Base-by-base conservation (phyloP, 805 yeast species). In the Yarrowia alimentaria region DNA sequence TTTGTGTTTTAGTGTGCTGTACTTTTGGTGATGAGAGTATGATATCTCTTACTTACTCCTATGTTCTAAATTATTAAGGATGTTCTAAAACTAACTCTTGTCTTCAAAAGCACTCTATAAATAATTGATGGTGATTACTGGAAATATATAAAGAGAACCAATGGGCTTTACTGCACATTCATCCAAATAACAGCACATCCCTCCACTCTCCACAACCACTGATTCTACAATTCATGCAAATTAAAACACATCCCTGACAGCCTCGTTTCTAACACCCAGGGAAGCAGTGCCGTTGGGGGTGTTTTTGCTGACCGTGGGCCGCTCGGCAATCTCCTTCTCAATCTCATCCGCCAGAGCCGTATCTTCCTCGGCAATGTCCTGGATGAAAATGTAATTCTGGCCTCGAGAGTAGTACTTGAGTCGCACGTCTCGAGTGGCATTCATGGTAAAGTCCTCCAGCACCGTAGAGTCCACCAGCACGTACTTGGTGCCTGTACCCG, bases 401-500 rank as follows among this genome's bases (percentile, higher is more conserved):
- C 74, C 76, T 24, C 73, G 55, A 0, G 71, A 68, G 53, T 71
- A 77, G 55, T 75, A 77, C 32, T 70, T 69, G 1, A 77, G 74
- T 2, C 20, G 30, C 22, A 67, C 64, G 29, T 65, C 64, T 13
- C 73, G 59, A 0, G 71, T 61, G 18, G 67, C 63, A 31, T 65
- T 60, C 1, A 72, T 61, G 16, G 35, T 14, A 22, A 43, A 43
- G 29, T 31, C 37, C n/a, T 16, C n/a, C 16, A 43, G 9, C 14
- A 30, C 35, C 12, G 29, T 2, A 12, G 35, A 30, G 21, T 74
- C 74, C 12, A 79, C 65, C 8, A 79, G 60, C 1, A 78, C 81
- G 59, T 69, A 77, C 16, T 73, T 62, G 7, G 76, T 68, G 0
- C 78, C 76, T 18, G 80, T 74, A n/a, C 74, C 80, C 0, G 83